phyloP scores from a whole-genome alignment of 176 grass and related monocot species.

The Zoysia pacifica region DNA sequence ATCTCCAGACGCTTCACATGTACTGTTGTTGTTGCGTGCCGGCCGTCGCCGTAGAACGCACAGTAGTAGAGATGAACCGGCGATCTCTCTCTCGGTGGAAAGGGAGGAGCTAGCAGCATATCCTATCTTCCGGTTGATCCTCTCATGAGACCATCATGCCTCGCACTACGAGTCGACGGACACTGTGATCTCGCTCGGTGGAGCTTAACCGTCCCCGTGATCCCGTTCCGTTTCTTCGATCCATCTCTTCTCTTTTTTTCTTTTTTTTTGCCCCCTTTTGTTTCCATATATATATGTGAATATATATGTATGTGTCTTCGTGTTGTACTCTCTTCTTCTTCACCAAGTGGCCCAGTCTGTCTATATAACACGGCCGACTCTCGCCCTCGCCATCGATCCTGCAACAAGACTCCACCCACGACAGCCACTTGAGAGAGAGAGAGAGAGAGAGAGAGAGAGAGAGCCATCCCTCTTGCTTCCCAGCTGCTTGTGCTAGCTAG shows the following conservation, averaged over 20 bases:
- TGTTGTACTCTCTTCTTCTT: neutral
- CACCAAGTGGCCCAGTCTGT: neutral
- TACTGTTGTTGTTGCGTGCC: too few relatives aligned
- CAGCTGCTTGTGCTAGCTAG: neutral
- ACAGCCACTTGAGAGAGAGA: neutral
- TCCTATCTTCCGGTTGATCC: neutral
- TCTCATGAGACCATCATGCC: slow-evolving; percentile 7
- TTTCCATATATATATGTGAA: neutral
- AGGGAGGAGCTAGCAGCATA: neutral
- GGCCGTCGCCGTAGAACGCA: too few relatives aligned
- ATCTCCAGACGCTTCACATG: too few relatives aligned
- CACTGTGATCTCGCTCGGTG: neutral
- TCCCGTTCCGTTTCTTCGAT: neutral
- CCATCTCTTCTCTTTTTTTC: neutral
- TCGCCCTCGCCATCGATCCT: slow-evolving; percentile 16
- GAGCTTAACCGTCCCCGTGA: slow-evolving; percentile 1
- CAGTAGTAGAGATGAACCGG: too few relatives aligned
- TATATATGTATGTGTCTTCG: neutral
- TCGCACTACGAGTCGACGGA: neutral
- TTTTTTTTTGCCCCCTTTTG: neutral
- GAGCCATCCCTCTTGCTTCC: neutral
- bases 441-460: too few relatives aligned
- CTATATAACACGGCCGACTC: slow-evolving; percentile 38
- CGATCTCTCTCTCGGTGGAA: too few relatives aligned
- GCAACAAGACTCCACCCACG: slow-evolving; percentile 26